phyloP scores from a whole-genome alignment of 2,329 filamentous ascomycete genomes.

The Pestalotiopsis sp. region DNA sequence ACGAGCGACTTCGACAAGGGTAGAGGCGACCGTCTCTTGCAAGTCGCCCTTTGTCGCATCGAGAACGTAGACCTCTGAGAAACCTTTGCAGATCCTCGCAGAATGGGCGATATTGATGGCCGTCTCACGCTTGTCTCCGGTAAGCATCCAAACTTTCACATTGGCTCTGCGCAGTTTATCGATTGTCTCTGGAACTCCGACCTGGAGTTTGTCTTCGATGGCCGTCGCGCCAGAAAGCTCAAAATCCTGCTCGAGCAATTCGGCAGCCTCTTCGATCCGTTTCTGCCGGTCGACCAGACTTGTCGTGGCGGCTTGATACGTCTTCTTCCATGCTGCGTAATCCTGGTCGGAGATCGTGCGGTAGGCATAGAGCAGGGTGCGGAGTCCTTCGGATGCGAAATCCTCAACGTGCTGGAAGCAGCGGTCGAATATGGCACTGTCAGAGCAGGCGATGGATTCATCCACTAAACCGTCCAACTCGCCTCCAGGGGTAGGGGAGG shows the following conservation, averaged over 20 bases:
- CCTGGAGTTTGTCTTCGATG: slow-evolving; percentile 91
- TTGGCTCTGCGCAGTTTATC: slow-evolving; percentile 86
- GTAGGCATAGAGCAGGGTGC: slow-evolving; percentile 83
- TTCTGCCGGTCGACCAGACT: slow-evolving; percentile 80
- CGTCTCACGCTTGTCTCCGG: slow-evolving; percentile 89
- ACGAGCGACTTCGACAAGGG: slow-evolving; percentile 67
- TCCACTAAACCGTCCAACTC: slow-evolving; percentile 58
- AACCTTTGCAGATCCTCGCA: slow-evolving; percentile 71
- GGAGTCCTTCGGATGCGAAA: slow-evolving; percentile 85
- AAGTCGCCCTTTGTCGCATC: slow-evolving; percentile 67
- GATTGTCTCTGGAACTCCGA: slow-evolving; percentile 88
- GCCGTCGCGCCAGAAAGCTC: slow-evolving; percentile 87
- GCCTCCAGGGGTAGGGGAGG: slow-evolving; percentile 36
- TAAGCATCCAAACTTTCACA: slow-evolving; percentile 97
- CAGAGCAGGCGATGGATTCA: slow-evolving; percentile 61
- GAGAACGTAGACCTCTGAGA: slow-evolving; percentile 78
- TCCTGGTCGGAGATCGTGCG: slow-evolving; percentile 75
- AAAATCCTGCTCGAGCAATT: slow-evolving; percentile 79
- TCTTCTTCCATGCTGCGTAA: slow-evolving; percentile 75
- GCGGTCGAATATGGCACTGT: slow-evolving; percentile 72
- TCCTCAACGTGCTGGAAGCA: slow-evolving; percentile 89
- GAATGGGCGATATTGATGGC: slow-evolving; percentile 92
- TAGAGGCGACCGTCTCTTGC: slow-evolving; percentile 66
- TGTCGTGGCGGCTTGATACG: slow-evolving; percentile 80
- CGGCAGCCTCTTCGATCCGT: slow-evolving; percentile 78